Evolutionary conservation across 176 grass and related monocot species (phyloP).

Genomic region (Ampelocalamus luodianensis): DNA sequence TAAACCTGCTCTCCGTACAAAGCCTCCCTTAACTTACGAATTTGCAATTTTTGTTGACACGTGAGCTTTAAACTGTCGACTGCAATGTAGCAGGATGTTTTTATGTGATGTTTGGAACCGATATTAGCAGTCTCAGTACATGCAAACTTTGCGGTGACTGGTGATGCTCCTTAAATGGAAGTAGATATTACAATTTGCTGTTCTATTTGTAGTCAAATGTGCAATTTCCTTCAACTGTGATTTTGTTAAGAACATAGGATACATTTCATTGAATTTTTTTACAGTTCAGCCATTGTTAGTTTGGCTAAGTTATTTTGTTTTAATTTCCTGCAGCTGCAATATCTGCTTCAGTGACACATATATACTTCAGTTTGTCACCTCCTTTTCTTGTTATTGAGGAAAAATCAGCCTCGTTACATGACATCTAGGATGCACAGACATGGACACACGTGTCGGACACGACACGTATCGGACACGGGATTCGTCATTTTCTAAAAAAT

Average conservation of each 20-base stretch:
- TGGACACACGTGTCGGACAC: too few relatives aligned
- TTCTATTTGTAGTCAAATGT: not conserved
- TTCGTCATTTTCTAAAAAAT: too few relatives aligned
- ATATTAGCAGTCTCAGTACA: slow-evolving; percentile 2
- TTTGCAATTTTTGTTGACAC: not conserved
- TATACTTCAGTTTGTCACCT: not conserved
- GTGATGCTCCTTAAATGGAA: slow-evolving; percentile 14
- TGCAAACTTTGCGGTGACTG: not conserved
- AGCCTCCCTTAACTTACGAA: not conserved
- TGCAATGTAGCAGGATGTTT: too few relatives aligned
- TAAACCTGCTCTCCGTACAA: slow-evolving; percentile 1
- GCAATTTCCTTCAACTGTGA: slow-evolving; percentile 20
- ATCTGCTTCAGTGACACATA: slow-evolving; percentile 18
- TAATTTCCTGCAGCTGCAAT: not conserved
- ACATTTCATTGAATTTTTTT: not conserved
- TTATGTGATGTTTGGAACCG: not conserved
- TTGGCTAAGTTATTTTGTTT: not conserved
- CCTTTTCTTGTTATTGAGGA: slow-evolving; percentile 5
- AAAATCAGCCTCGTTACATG: slow-evolving; percentile 11
- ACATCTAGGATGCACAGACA: too few relatives aligned
- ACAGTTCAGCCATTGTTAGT: not conserved
- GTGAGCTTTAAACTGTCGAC: not conserved
- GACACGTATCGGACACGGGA: too few relatives aligned
- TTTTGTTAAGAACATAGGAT: not conserved
- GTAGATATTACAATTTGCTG: not conserved